Evolutionary conservation across 352 stramenopile species (phyloP).

Genomic region (Phytophthora sp.): DNA sequence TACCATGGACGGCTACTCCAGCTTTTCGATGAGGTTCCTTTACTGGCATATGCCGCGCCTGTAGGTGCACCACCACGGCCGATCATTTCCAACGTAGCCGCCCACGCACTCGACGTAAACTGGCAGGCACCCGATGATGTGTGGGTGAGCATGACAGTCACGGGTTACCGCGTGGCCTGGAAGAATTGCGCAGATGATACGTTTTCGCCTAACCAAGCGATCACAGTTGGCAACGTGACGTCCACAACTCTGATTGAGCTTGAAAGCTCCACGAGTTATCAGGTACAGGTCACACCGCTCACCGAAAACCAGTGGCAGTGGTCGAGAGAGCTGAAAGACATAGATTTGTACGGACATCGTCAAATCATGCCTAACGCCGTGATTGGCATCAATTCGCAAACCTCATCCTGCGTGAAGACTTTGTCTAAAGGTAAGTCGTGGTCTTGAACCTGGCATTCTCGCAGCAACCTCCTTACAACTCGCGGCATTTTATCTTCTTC

Average conservation of each 20-base stretch:
- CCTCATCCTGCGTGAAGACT: constrained; percentile 59
- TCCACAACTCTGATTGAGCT: constrained; percentile 88
- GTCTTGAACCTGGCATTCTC: no score
- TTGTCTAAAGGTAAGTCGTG: constrained; percentile 40
- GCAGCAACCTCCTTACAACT: no score
- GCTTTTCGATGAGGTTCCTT: constrained; percentile 59
- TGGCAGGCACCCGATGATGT: constrained; percentile 70
- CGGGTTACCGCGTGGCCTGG: constrained; percentile 81
- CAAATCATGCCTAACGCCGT: constrained; percentile 53
- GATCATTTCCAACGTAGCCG: constrained; percentile 77
- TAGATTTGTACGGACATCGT: constrained; percentile 91
- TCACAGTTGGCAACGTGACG: constrained; percentile 91
- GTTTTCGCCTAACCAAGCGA: constrained; percentile 33
- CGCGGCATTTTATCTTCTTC: no score
- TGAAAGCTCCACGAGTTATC: constrained; percentile 60
- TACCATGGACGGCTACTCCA: constrained; percentile 61
- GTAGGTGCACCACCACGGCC: constrained; percentile 41
- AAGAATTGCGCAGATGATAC: constrained; percentile 39
- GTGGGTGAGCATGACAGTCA: constrained; percentile 83
- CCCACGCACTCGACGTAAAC: constrained; percentile 79
- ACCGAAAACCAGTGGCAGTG: constrained; percentile 64
- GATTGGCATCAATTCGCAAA: constrained; percentile 48
- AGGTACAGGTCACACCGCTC: constrained; percentile 79
- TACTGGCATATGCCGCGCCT: constrained; percentile 72
- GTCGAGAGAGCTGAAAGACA: constrained; percentile 46